Conservation (phyloP, 1,284 basidiomycete species). For the Pyrrhoderma lamaoense region DNA sequence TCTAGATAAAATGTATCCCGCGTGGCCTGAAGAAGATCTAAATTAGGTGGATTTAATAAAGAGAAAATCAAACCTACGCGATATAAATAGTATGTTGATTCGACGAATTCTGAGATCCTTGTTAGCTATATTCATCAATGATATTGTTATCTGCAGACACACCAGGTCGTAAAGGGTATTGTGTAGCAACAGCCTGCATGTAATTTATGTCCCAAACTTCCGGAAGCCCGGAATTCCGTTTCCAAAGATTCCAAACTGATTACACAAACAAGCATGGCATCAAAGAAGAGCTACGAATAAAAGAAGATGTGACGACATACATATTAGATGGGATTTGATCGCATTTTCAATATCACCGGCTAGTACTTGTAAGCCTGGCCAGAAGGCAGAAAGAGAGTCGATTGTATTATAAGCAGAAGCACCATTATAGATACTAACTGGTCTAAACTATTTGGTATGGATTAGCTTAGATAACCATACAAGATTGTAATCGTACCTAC, state of each 20-base stretch:
- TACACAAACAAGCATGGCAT: background rate
- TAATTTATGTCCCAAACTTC: constrained; percentile 83
- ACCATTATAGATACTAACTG: constrained; percentile 72
- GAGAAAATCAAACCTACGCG: constrained; percentile 44
- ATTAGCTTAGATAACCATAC: background rate
- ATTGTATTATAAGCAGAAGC: constrained; percentile 61
- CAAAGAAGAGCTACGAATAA: constrained; percentile 1
- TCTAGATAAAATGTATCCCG: constrained; percentile 87
- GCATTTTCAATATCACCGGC: constrained; percentile 86
- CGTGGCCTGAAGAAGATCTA: constrained; percentile 59
- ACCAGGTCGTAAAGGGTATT: constrained; percentile 82
- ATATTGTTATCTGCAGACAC: constrained; percentile 16
- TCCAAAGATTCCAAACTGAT: constrained; percentile 87
- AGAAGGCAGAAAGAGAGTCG: constrained; percentile 84
- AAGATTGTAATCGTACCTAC: constrained; percentile 35
- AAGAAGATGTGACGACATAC: constrained; percentile 36
- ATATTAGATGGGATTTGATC: constrained; percentile 78
- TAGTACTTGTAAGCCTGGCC: constrained; percentile 84
- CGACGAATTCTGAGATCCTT: constrained; percentile 64
- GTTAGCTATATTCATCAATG: constrained; percentile 10
- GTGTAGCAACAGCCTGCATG: constrained; percentile 65
- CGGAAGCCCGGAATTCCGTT: constrained; percentile 74
- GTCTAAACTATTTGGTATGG: constrained; percentile 53
- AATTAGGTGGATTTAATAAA: constrained; percentile 12
- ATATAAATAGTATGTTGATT: constrained; percentile 92